Evolutionary conservation across 2,329 filamentous ascomycete genomes (phyloP), one percentile per base, ranked within the genome.

Genomic region (Fusarium goolgardi): DNA sequence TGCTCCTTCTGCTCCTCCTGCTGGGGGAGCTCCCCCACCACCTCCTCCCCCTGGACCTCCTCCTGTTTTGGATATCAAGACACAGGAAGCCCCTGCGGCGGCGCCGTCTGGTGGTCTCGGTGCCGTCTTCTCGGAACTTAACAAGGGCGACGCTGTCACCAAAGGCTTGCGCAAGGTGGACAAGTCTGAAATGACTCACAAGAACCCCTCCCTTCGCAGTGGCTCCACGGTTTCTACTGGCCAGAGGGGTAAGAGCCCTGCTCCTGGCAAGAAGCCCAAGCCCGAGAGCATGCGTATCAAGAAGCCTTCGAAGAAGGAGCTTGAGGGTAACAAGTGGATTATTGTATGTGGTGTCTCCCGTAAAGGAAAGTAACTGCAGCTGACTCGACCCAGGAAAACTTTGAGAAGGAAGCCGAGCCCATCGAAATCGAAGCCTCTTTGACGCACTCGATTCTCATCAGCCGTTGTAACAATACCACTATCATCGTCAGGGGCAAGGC

Each of bases 161-260:
- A 89, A 92, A 70, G 90, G 92, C 32, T 85, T 99, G 35, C 91
- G 92, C 71, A 99, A 97, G 83, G 96, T 99, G 50, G 95, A 97
- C 81, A 91, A 90, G 76, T 96, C 92, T 55, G 86, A 98, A 79
- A 97, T 97, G 95, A 99, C 96, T 63, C 96, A 99, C 82, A 98
- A 98, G 84, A 99, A 99, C 80, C 96, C 96, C 16, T 88, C 90
- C 12, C 84, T 99, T 59, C 90, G 96, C 66, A 87, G 92, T 25
- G 84, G 84, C 63, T 91, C 92, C 15, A 86, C 88, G 3, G 92
- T 95, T 5, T 85, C 91, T 29, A 86, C 85, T 23, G 85, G 84
- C 62, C 82, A 83, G 40, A 78, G 92, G 49, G 89, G 87, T 58
- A 97, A 96, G 85, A 96, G 92, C 68, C 94, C 94, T 3, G 91